These are phyloP conservation scores for Penicillium vulpinum DNA, from an alignment of 2,329 filamentous ascomycete species.

Conservation along the genomic window DNA sequence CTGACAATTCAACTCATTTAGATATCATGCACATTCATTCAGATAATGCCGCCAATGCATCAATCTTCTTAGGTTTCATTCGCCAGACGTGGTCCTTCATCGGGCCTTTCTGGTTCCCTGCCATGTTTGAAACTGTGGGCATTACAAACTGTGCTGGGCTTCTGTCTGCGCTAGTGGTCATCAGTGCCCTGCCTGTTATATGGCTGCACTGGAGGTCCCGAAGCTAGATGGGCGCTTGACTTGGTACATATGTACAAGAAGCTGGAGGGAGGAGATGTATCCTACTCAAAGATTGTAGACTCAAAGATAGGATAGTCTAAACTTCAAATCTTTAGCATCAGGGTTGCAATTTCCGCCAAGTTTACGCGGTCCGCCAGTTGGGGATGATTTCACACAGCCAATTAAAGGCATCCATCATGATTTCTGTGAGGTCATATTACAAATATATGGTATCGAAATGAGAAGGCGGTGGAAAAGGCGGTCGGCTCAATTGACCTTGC, in stretches of 20 bases:
- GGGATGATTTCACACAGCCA: neutral
- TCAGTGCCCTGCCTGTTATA: neutral
- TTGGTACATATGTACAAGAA: neutral
- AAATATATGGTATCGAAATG: neutral
- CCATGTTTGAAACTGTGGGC: neutral
- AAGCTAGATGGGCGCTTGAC: neutral
- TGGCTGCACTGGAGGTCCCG: neutral
- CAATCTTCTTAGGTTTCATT: neutral
- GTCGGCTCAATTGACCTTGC: neutral
- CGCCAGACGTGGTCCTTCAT: neutral
- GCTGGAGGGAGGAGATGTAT: neutral
- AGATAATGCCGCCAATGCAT: neutral
- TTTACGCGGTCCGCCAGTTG: neutral
- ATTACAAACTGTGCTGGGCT: neutral
- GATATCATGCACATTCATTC: neutral
- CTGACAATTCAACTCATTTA: neutral
- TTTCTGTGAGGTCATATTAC: too few relatives aligned
- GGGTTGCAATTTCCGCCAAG: neutral
- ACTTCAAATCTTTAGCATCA: neutral
- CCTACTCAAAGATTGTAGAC: neutral
- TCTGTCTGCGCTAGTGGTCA: constrained; percentile 2
- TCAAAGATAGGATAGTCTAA: neutral
- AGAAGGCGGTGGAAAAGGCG: neutral
- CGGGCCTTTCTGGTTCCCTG: neutral
- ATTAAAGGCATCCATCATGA: neutral